Conservation (phyloP, 495 filamentous ascomycete genomes). For the Oidiodendron maius region DNA sequence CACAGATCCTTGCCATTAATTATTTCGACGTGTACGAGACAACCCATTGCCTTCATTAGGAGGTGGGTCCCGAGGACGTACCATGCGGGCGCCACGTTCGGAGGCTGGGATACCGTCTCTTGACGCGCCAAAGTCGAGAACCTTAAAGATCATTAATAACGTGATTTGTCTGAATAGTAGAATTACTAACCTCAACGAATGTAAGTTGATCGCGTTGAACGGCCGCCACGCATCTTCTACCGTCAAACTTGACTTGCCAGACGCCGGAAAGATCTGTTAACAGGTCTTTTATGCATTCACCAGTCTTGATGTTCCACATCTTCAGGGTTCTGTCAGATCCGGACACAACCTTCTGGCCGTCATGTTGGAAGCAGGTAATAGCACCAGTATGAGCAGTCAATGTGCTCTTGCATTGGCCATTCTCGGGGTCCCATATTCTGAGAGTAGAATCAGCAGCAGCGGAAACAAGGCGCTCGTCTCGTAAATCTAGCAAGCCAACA, state of each 20-base stretch:
- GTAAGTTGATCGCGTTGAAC: conserved; percentile 90
- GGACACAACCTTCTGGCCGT: conserved; percentile 93
- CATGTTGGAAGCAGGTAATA: conserved; percentile 98
- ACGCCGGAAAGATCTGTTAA: conserved; percentile 93
- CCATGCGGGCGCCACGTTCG: conserved; percentile 70
- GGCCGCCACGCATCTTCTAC: conserved; percentile 89
- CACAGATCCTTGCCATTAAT: no score
- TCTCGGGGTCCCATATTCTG: conserved; percentile 95
- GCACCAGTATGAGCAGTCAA: conserved; percentile 91
- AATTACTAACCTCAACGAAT: conserved; percentile 81
- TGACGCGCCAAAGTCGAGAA: conserved; percentile 86
- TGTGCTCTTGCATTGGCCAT: conserved; percentile 81
- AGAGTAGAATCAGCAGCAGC: conserved; percentile 94
- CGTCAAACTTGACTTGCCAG: conserved; percentile 98
- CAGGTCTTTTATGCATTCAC: conserved; percentile 89
- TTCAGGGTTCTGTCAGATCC: conserved; percentile 94
- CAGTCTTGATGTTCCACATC: conserved; percentile 95
- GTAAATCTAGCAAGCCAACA: conserved; percentile 84
- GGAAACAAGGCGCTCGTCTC: conserved; percentile 83
- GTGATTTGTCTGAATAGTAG: conserved; percentile 3
- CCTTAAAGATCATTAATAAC: conserved; percentile 38
- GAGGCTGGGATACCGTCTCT: conserved; percentile 72
- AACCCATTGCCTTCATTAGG: no score
- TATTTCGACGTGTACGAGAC: no score
- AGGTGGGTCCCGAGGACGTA: no score